Percentiles rank a stretch among this genome's conserved stretches.
Evolutionary conservation across 1,139 yeast species (phyloP).

Genomic region (Debaryomycetaceae sp.): DNA sequence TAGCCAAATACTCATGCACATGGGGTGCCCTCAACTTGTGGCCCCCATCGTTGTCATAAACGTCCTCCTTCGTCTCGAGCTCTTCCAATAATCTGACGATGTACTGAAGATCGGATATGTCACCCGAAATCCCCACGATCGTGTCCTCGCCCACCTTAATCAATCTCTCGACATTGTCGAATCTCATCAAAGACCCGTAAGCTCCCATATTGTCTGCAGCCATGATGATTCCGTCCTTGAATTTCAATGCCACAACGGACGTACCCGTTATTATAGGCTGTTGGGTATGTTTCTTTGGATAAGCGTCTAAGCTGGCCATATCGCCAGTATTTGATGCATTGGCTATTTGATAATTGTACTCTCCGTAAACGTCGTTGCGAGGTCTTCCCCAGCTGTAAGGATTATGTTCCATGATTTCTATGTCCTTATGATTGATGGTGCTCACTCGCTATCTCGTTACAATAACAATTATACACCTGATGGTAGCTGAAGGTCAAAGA

Average conservation of each 20-base stretch:
- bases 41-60: slow-evolving; percentile 75
- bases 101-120: slow-evolving; percentile 89
- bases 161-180: slow-evolving; percentile 80
- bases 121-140: slow-evolving; percentile 93
- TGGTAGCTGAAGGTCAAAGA: neutral
- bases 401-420: slow-evolving; percentile 76
- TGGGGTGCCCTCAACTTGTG: slow-evolving; percentile 78
- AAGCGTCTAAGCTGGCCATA: slow-evolving; percentile 16
- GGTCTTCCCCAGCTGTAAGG: slow-evolving; percentile 97
- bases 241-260: slow-evolving; percentile 88
- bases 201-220: slow-evolving; percentile 96
- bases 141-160: slow-evolving; percentile 80
- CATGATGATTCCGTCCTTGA: slow-evolving; percentile 82
- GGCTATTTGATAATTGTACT: slow-evolving; percentile 71
- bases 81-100: slow-evolving; percentile 73
- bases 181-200: slow-evolving; percentile 89
- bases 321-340: slow-evolving; percentile 32
- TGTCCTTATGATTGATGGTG: neutral
- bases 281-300: slow-evolving; percentile 84
- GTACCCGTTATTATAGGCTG: slow-evolving; percentile 96
- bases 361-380: slow-evolving; percentile 72
- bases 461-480: neutral
- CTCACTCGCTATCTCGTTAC: neutral
- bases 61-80: slow-evolving; percentile 66
- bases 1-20: slow-evolving; percentile 82